These are phyloP conservation scores for Paulownia fortunei DNA, from an alignment of 257 asterid genomes.

Conservation along the genomic window DNA sequence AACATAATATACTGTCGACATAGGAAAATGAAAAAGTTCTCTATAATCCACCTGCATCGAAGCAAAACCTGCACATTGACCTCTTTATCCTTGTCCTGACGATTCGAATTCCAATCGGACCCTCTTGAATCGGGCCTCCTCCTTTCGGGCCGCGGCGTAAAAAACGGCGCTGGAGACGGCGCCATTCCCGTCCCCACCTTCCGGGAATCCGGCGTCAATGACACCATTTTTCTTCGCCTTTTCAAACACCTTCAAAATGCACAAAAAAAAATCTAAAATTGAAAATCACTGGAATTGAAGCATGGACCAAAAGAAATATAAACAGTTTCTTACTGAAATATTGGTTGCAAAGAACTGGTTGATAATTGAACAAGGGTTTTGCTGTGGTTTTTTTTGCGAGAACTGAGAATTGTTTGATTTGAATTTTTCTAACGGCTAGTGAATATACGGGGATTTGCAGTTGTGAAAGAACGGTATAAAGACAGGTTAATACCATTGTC, in stretches of 20 bases:
- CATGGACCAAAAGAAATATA: not conserved
- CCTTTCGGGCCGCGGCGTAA: slow-evolving; percentile 80
- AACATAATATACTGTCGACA: not conserved
- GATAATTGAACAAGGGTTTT: slow-evolving; percentile 27
- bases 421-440: slow-evolving; percentile 44
- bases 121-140: slow-evolving; percentile 70
- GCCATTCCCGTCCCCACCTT: slow-evolving; percentile 60
- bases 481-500: not conserved
- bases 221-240: slow-evolving; percentile 39
- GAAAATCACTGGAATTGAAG: slow-evolving; percentile 2
- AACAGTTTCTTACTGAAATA: slow-evolving; percentile 10
- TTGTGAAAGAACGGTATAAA: not conserved
- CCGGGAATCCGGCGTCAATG: slow-evolving; percentile 73
- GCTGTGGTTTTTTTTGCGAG: not conserved
- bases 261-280: not conserved
- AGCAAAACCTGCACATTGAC: slow-evolving; percentile 81
- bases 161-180: slow-evolving; percentile 78
- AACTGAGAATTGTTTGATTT: slow-evolving; percentile 27
- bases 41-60: slow-evolving; percentile 70
- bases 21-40: not conserved
- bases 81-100: slow-evolving; percentile 72
- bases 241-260: not conserved
- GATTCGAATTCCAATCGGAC: slow-evolving; percentile 51
- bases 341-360: not conserved
- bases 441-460: slow-evolving; percentile 11